These are phyloP conservation scores for Phytophthora pinifolia DNA, from an alignment of 352 stramenopile genomes.

Conservation along the genomic window DNA sequence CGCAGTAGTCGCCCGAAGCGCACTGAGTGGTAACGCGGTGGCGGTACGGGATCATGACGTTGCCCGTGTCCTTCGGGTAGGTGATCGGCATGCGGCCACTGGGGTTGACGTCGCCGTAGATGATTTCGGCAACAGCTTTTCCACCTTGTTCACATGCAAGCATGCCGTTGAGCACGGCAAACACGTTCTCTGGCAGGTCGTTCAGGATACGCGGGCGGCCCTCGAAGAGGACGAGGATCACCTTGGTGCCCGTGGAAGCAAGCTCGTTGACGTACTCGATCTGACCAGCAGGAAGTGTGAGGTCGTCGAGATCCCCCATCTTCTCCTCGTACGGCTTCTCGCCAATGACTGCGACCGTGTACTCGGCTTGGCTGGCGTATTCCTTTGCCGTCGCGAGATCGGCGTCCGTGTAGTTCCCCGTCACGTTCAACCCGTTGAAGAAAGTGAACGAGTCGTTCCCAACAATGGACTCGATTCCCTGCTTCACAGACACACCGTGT, in stretches of 20 bases:
- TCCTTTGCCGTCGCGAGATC: constrained; percentile 50
- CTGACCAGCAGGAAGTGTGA: constrained; percentile 55
- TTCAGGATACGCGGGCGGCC: constrained; percentile 71
- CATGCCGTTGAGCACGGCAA: constrained; percentile 65
- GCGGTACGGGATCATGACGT: constrained; percentile 13
- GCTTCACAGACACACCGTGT: constrained; percentile 16
- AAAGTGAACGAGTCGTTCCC: constrained; percentile 8
- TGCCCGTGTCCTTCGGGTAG: constrained; percentile 11
- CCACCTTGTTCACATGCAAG: constrained; percentile 48
- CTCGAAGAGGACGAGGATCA: constrained; percentile 72
- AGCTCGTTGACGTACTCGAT: constrained; percentile 47
- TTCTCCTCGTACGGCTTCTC: constrained; percentile 80
- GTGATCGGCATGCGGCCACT: constrained; percentile 13
- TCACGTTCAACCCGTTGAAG: constrained; percentile 14
- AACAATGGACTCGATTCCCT: constrained; percentile 8
- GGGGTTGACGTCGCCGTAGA: constrained; percentile 9
- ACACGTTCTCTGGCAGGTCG: constrained; percentile 41
- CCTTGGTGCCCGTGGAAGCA: constrained; percentile 42
- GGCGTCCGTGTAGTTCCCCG: constrained; percentile 25
- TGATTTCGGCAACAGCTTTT: constrained; percentile 9
- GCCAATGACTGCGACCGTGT: constrained; percentile 47
- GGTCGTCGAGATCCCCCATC: constrained; percentile 70
- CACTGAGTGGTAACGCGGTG: constrained; percentile 12
- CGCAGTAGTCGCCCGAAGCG: constrained; percentile 11
- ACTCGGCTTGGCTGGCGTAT: constrained; percentile 26